These are phyloP conservation scores for Meyerozyma elateridarum DNA, from an alignment of 1,139 yeast genomes.

Conservation along the genomic window DNA sequence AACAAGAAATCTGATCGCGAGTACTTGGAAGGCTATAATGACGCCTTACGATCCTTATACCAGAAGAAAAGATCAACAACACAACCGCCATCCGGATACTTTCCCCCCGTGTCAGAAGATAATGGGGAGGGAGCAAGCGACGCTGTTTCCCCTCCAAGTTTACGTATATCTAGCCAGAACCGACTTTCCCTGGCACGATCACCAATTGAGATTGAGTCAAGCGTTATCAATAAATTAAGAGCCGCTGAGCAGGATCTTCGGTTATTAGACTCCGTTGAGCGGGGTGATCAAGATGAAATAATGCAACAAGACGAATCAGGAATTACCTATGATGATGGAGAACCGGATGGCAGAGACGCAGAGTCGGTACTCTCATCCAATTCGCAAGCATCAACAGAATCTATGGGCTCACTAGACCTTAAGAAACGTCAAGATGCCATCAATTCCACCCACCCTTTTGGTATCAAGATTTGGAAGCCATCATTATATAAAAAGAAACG, in stretches of 20 bases:
- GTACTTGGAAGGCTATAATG: constrained; percentile 67
- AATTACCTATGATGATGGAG: constrained; percentile 16
- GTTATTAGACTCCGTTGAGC: neutral
- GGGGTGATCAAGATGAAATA: constrained; percentile 12
- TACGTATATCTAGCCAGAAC: neutral
- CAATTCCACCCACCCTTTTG: constrained; percentile 95
- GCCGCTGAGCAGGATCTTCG: constrained; percentile 1
- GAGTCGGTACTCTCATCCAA: constrained; percentile 30
- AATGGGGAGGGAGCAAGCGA: neutral
- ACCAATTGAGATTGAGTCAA: constrained; percentile 2
- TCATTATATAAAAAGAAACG: constrained; percentile 90
- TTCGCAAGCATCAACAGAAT: constrained; percentile 34
- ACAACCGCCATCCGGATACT: constrained; percentile 7
- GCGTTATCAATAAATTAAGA: neutral
- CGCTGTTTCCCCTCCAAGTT: neutral
- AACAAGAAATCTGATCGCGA: constrained; percentile 41
- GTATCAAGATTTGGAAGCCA: constrained; percentile 98
- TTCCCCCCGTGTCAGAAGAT: constrained; percentile 8
- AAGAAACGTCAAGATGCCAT: constrained; percentile 94
- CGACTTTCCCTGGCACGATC: constrained; percentile 1
- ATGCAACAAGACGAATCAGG: constrained; percentile 4
- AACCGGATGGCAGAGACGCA: constrained; percentile 22
- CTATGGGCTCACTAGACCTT: constrained; percentile 81
- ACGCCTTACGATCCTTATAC: constrained; percentile 51
- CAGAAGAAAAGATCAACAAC: constrained; percentile 15